Base-by-base conservation (phyloP, 2,329 filamentous ascomycete species). In the Pseudopyrenochaeta lycopersici region DNA sequence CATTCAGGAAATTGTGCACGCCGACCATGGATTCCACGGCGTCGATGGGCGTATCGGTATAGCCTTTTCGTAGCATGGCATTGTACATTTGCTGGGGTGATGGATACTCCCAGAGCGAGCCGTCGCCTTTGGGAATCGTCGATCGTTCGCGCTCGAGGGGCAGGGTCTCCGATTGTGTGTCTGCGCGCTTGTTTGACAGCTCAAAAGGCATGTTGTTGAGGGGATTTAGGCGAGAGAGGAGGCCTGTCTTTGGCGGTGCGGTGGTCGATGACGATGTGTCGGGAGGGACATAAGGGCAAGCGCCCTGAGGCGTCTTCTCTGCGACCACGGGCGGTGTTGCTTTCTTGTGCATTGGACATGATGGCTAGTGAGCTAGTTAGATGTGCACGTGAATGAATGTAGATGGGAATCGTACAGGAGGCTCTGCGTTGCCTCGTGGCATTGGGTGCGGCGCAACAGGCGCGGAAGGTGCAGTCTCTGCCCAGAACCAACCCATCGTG, bases 1-100 rank as follows among this genome's bases (percentile, higher is more conserved):
- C 95, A 75, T 99, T 99, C 54, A 99, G 78, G 70, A 97, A 98
- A 78, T 99, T 99, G 82, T 99, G 95, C 10, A 98, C 92, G 0
- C 92, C 90, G 5, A 99, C 95, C 95, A 99, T 99, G 70, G 89
- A 88, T 77, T 97, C 93, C 12, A 99, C 93, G 3, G 93, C 92
- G 17, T 94, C 95, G 49, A 92, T 86, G 50, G 96, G 93, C 0
- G 95, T 98, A 74, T 98, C 93, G 0, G 90, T 92, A 77, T 97
- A 95, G 53, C 95, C 95, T 78, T 99, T 99, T 60, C 95, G 89
- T 57, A 98, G 81, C 78, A 99, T 89, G 7, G 95, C 95, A 71
- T 99, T 98, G 83, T 98, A 99, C 95, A 99, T 99, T 78, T 99
- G 95, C 80, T 99, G 95, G 0, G 95, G 94, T 0, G 92, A 97